phyloP scores from a whole-genome alignment of 2,329 filamentous ascomycete genomes.

The Fusarium metavorans region DNA sequence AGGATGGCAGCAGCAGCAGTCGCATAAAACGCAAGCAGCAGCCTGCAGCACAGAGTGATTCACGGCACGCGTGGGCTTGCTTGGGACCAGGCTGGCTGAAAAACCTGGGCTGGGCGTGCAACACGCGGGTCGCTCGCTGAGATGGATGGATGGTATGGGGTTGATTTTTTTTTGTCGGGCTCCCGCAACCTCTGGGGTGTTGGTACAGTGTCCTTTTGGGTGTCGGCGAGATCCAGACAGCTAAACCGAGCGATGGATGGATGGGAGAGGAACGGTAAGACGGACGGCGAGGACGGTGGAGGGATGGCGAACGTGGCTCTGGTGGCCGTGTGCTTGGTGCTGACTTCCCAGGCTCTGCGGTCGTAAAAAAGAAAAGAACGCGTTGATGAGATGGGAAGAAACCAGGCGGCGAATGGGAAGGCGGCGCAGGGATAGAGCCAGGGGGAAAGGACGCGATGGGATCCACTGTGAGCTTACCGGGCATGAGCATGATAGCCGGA shows the following conservation, averaged over 20 bases:
- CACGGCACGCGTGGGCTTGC: conserved; percentile 32
- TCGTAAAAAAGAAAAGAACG: conserved; percentile 46
- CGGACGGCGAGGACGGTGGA: conserved; percentile 14
- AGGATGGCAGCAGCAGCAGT: conserved; percentile 43
- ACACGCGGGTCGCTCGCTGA: conserved; percentile 16
- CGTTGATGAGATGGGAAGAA: conserved; percentile 38
- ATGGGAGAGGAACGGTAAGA: not conserved
- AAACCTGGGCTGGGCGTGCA: conserved; percentile 26
- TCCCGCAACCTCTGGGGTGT: not conserved
- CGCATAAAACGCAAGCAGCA: conserved; percentile 51
- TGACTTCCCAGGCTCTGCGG: conserved; percentile 38
- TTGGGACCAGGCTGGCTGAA: conserved; percentile 18
- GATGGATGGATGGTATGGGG: conserved; percentile 18
- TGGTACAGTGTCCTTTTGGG: conserved; percentile 4
- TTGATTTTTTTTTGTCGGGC: conserved; percentile 28
- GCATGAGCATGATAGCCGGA: conserved; percentile 37
- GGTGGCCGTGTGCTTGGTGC: conserved; percentile 33
- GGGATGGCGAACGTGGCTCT: conserved; percentile 31
- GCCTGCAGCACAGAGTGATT: conserved; percentile 39
- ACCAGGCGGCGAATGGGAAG: conserved; percentile 44
- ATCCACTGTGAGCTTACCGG: conserved; percentile 39
- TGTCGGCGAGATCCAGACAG: not conserved
- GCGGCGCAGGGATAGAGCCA: conserved; percentile 34
- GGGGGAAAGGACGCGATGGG: conserved; percentile 31
- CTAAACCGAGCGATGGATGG: not conserved